A percentile compares a stretch with the other conserved stretches of the same genome.
These are phyloP conservation scores for Pseudevernia furfuracea DNA, from an alignment of 495 filamentous ascomycete genomes.

Conservation along the genomic window DNA sequence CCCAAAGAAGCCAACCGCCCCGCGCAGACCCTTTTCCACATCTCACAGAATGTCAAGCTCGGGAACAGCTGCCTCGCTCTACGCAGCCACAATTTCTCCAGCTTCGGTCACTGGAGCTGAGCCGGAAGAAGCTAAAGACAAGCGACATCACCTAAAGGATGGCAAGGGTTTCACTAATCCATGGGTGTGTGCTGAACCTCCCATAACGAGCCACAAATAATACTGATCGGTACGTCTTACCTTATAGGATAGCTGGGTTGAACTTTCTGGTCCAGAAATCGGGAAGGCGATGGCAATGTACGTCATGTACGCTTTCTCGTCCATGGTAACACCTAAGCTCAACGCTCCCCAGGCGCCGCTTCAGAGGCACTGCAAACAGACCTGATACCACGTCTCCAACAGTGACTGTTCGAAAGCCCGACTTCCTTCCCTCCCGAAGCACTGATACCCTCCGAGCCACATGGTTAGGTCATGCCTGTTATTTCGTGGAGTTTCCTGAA, in stretches of 20 bases:
- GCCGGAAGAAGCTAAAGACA: slow-evolving; percentile 48
- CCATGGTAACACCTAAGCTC: not conserved
- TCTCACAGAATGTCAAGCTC: slow-evolving; percentile 32
- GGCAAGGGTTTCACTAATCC: slow-evolving; percentile 57
- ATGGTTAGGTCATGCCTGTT: slow-evolving; percentile 95
- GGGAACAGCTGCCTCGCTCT: slow-evolving; percentile 43
- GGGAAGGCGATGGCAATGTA: slow-evolving; percentile 20
- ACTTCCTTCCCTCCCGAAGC: slow-evolving; percentile 56
- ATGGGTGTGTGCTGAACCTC: slow-evolving; percentile 30
- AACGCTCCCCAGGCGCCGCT: slow-evolving; percentile 39
- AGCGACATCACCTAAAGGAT: slow-evolving; percentile 49
- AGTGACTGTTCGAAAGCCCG: slow-evolving; percentile 59
- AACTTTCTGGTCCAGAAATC: slow-evolving; percentile 21
- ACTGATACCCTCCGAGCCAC: slow-evolving; percentile 69
- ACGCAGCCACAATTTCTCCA: slow-evolving; percentile 47
- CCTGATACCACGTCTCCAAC: slow-evolving; percentile 60
- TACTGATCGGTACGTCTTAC: slow-evolving; percentile 4
- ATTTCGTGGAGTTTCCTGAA: slow-evolving; percentile 82
- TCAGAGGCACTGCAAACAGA: slow-evolving; percentile 50
- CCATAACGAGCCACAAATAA: not conserved
- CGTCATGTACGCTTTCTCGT: slow-evolving; percentile 14
- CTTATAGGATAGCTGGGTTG: slow-evolving; percentile 23
- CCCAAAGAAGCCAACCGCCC: slow-evolving; percentile 14
- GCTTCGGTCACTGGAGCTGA: slow-evolving; percentile 36
- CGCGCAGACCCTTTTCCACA: slow-evolving; percentile 17